Base-by-base conservation (phyloP, 2,329 filamentous ascomycete genomes). In the Apiospora rasikravindrae region DNA sequence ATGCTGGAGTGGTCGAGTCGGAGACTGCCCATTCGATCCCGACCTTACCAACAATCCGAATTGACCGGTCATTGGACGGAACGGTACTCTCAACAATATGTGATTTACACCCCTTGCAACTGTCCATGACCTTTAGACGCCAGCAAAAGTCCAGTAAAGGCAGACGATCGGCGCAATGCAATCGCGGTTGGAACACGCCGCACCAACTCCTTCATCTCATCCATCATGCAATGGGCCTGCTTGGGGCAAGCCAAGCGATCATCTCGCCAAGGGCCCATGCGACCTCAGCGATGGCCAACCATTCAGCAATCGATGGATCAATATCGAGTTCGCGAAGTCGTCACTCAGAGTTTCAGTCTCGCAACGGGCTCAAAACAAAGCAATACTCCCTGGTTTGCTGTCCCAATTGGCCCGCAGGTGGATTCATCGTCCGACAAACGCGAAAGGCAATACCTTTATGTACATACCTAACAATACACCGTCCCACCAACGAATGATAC, bases 151-250 rank as follows among this genome's bases (percentile, higher is more conserved):
- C 57, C 29, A 33, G 10, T 7, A 22, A n/a, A 64, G 57, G 33
- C 33, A n/a, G 57, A 40, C 11, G 57, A 64, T 64, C 57, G 29
- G 57, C 57, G 33, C 57, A 64, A 40, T 64, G 57, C 57, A 64
- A 64, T 64, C 57, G 57, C 40, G 33, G 57, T 64, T 40, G 57
- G 57, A 40, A 64, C 57, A 64, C 29, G 57, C 57, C 33, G 57
- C 57, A 64, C 24, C 57, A 33, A 64, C 33, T 64, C 22, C 33
- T 64, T 40, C 57, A 64, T 64, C 57, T 64, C 29, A 19, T 64
- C 57, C 29, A 22, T 64, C 57, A 64, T 64, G 57, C 57, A 37
- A 64, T 24, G 19, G 57, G 57, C 33, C 57, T 64, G 57, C 33
- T 64, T 64, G 22, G 33, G 57, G 33, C 29, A 64, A 37, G 57